Evolutionary conservation across 2,329 filamentous ascomycete species (phyloP).

Genomic region (Paracoccidioides brasiliensis): DNA sequence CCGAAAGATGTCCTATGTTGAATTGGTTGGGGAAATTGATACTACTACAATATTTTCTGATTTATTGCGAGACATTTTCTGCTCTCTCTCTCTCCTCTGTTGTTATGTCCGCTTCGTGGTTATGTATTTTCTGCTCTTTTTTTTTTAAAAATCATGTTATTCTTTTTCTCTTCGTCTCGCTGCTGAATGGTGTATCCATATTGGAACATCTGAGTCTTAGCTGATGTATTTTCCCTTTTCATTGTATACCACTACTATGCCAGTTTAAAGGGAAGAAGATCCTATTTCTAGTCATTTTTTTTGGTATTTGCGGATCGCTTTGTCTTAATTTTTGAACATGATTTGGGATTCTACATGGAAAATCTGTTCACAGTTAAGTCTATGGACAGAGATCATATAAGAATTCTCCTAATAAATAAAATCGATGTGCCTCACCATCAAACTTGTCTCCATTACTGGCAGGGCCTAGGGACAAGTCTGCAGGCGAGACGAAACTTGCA

Average conservation of each 20-base stretch:
- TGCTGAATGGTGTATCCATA: not conserved
- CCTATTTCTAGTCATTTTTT: no score
- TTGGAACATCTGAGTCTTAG: not conserved
- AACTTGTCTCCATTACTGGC: conserved; percentile 25
- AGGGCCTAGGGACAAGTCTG: conserved; percentile 23
- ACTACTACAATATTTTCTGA: not conserved
- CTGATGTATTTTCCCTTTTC: not conserved
- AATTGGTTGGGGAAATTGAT: not conserved
- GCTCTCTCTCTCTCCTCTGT: not conserved
- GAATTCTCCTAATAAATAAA: not conserved
- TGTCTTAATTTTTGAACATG: no score
- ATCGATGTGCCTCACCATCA: conserved; percentile 29
- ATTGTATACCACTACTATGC: not conserved
- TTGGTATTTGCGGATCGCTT: no score
- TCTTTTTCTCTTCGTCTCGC: no score
- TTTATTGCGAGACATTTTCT: not conserved
- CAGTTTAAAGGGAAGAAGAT: no score
- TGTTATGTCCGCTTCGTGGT: not conserved
- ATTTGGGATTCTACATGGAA: no score
- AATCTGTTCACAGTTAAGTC: no score
- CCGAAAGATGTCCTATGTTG: not conserved
- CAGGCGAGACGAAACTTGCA: conserved; percentile 22
- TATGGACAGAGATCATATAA: no score
- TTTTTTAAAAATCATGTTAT: not conserved
- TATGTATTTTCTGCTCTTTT: not conserved